Base-by-base conservation (phyloP, 768 basidiomycete genomes). In the Gymnopilus junonius region DNA sequence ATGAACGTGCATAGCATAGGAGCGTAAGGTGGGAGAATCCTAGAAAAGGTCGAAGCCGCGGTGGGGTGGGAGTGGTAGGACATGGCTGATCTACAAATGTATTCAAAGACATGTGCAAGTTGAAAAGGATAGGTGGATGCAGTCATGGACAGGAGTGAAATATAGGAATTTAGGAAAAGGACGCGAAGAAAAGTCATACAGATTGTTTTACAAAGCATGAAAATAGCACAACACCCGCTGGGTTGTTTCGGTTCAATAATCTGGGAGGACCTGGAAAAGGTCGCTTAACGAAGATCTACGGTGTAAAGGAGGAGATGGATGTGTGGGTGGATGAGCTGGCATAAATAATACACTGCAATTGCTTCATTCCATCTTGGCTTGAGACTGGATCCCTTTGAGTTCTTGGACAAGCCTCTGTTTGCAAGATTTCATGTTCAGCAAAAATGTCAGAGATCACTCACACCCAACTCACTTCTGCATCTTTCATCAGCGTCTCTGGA, bases 351-450 rank as follows among this genome's bases (percentile, higher is more conserved):
- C 20, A 37, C 20, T 48, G 39, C 56, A 21, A 42, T 17, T 51
- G 29, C 29, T 55, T 46, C 25, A 35, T 23, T 29, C 43, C 43
- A 40, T 40, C 23, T 51, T 35, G 8, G 21, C 14, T 29, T 27
- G 40, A 54, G 51, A 40, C 35, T 70, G 71, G 39, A 87, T 75
- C 29, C 80, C 76, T 70, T 85, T 85, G 5, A 89, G 81, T 67
- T 90, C 88, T 61, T 75, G 80, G n/a, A 90, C 86, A 65, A 90
- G 83, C 58, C 87, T 85, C 88, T 90, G 65, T 29, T 61, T 51
- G 59, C 51, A 39, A 21, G 35, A 58, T 35, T 58, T 50, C 10
- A 7, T 59, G 25, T 45, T 61, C 12, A 62, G 15, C 53, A 20
- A 48, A 8, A 25, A 34, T 17, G 32, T 7, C 25, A 27, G 10